Conservation (phyloP, 2,329 filamentous ascomycete genomes). For the Arthroderma sp. region DNA sequence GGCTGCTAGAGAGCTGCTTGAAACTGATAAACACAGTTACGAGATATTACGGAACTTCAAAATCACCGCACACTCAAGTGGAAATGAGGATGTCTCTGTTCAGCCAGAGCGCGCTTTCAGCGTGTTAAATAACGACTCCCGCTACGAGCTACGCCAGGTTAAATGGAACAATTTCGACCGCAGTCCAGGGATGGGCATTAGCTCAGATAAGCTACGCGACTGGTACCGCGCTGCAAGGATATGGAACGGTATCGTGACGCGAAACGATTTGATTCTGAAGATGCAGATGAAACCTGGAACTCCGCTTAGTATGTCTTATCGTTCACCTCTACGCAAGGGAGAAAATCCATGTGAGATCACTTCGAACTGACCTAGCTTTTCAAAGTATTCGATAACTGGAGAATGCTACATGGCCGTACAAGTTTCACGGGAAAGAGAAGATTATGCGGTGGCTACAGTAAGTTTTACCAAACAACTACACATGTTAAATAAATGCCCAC, state of each 20-base stretch:
- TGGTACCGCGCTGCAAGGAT: slow-evolving; percentile 75
- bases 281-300: slow-evolving; percentile 68
- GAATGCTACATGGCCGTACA: slow-evolving; percentile 75
- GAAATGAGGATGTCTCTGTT: slow-evolving; percentile 72
- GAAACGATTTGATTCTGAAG: slow-evolving; percentile 57
- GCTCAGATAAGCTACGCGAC: slow-evolving; percentile 33
- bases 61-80: slow-evolving; percentile 70
- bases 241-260: slow-evolving; percentile 57
- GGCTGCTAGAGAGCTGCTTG: slow-evolving; percentile 48
- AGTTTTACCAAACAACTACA: slow-evolving; percentile 26
- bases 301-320: slow-evolving; percentile 50
- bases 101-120: slow-evolving; percentile 57
- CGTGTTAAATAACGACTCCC: slow-evolving; percentile 48
- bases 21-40: slow-evolving; percentile 44
- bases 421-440: slow-evolving; percentile 72
- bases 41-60: slow-evolving; percentile 41
- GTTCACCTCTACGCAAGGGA: too few relatives aligned
- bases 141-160: slow-evolving; percentile 47
- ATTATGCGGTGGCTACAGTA: slow-evolving; percentile 84
- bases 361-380: not conserved
- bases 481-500: not conserved
- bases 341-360: too few relatives aligned
- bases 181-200: slow-evolving; percentile 49
- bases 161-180: slow-evolving; percentile 93
- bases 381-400: slow-evolving; percentile 89